Conservation (phyloP, 2,329 filamentous ascomycete genomes). For the Nothophaeocryptopus gaeumannii region DNA sequence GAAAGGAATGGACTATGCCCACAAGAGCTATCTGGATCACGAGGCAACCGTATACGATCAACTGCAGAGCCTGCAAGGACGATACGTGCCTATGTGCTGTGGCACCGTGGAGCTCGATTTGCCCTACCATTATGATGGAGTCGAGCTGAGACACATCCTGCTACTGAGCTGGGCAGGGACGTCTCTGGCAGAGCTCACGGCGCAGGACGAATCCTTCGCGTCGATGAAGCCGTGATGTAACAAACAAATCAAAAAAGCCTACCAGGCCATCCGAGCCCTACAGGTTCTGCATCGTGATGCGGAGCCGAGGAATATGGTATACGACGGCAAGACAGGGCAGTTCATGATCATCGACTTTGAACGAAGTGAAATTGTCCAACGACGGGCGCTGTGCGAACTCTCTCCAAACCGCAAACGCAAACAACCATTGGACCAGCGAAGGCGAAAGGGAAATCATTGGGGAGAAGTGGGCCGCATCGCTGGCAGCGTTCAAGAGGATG, state of each 20-base stretch:
- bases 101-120: background rate
- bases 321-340: conserved; percentile 1
- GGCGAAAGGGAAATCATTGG: background rate
- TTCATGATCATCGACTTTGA: conserved; percentile 5
- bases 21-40: conserved; percentile 3
- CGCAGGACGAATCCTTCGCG: background rate
- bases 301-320: background rate
- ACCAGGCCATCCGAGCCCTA: conserved; percentile 1
- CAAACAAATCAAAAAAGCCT: background rate
- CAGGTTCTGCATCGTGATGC: conserved; percentile 1
- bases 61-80: conserved; percentile 3
- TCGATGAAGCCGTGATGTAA: background rate
- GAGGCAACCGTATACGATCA: conserved; percentile 3
- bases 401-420: conserved; percentile 5
- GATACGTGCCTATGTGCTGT: conserved; percentile 6
- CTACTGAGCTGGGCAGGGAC: conserved; percentile 3
- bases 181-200: background rate
- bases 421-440: background rate
- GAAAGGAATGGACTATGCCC: conserved; percentile 1
- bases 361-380: conserved; percentile 1
- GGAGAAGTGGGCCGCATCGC: conserved; percentile 1
- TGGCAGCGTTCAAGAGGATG: conserved; percentile 4
- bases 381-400: conserved; percentile 6
- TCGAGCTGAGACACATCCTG: conserved; percentile 4
- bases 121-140: conserved; percentile 1